Conservation (phyloP, 495 filamentous ascomycete species). For the Hyaloscypha hepaticicola region DNA sequence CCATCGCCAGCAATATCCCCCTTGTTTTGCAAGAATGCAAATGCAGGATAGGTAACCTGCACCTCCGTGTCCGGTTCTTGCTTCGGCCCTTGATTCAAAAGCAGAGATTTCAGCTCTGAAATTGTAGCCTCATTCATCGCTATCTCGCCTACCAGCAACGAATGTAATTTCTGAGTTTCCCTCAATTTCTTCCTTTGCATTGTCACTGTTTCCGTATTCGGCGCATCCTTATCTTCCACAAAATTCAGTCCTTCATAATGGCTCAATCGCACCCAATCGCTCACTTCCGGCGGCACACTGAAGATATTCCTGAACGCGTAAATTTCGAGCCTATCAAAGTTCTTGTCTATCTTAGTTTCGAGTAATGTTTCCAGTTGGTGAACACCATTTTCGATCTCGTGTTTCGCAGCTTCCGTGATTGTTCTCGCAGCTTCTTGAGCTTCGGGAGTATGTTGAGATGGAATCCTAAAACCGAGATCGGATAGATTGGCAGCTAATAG, state of each 20-base stretch:
- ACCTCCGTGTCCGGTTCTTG: constrained; percentile 21
- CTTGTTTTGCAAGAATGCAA: constrained; percentile 51
- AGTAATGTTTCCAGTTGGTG: constrained; percentile 95
- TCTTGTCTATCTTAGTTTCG: constrained; percentile 72
- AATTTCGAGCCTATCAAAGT: constrained; percentile 78
- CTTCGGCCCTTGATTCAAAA: constrained; percentile 37
- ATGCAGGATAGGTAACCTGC: constrained; percentile 34
- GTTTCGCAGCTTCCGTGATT: constrained; percentile 46
- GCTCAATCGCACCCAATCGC: constrained; percentile 72
- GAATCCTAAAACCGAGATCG: constrained; percentile 68
- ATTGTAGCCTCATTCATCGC: constrained; percentile 75
- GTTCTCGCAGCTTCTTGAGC: constrained; percentile 43
- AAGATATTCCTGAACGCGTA: constrained; percentile 88
- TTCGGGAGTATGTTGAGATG: constrained; percentile 49
- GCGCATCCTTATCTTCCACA: constrained; percentile 37
- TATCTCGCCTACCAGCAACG: constrained; percentile 68
- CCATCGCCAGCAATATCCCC: constrained; percentile 42
- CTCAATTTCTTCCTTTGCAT: constrained; percentile 71
- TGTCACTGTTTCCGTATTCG: constrained; percentile 64
- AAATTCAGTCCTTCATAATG: constrained; percentile 69
- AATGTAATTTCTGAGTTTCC: constrained; percentile 78
- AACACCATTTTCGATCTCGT: constrained; percentile 86
- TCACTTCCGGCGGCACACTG: constrained; percentile 68
- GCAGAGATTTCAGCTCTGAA: constrained; percentile 58
- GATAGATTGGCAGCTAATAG: constrained; percentile 69